A percentile compares a stretch with the other conserved stretches of the same genome.
These are phyloP conservation scores for Coffea eugenioides DNA, from an alignment of 257 asterid species.

Conservation along the genomic window DNA sequence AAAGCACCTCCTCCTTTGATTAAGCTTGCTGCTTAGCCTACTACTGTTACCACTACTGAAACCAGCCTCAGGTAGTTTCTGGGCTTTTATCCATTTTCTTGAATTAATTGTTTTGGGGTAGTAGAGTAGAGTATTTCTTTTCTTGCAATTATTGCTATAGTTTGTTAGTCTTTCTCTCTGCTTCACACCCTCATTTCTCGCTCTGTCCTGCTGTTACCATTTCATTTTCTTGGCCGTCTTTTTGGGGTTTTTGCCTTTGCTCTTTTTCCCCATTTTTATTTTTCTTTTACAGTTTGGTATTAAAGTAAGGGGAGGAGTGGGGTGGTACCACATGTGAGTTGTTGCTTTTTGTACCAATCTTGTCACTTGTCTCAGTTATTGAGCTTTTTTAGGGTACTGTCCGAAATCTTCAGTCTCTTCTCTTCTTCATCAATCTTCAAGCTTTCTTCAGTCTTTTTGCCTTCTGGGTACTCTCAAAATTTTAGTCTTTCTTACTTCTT, in stretches of 20 bases:
- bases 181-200: background rate
- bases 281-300: background rate
- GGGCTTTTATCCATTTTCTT: background rate
- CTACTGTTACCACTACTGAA: background rate
- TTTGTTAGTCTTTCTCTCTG: background rate
- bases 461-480: constrained; percentile 31
- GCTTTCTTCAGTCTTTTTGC: background rate
- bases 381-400: constrained; percentile 18
- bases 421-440: background rate
- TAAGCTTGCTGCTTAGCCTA: background rate
- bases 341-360: constrained; percentile 14
- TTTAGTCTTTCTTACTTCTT: constrained; percentile 15
- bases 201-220: background rate
- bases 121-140: background rate
- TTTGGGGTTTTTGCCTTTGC: background rate
- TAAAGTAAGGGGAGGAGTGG: background rate
- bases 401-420: constrained; percentile 1
- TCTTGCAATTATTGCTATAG: background rate
- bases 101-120: too few relatives aligned
- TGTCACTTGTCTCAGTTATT: constrained; percentile 13
- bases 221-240: constrained; percentile 6
- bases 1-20: constrained; percentile 9
- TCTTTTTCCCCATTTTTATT: background rate
- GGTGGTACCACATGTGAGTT: constrained; percentile 32
- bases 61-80: background rate